Base-by-base conservation (phyloP, 2,329 filamentous ascomycete genomes). In the Epichloe coenophiala region DNA sequence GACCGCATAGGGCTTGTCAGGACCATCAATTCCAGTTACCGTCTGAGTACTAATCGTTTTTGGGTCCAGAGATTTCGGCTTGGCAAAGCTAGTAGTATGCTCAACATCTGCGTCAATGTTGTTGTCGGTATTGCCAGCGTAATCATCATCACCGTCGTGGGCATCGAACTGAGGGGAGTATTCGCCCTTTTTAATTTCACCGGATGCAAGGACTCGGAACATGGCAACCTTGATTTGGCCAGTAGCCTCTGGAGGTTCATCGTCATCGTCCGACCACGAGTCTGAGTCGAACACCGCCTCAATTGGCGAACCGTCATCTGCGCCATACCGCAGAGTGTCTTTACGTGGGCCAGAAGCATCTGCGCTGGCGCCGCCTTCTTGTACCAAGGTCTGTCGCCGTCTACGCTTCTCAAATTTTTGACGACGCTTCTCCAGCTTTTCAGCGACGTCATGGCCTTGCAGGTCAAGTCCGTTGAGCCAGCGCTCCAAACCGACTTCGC, bases 1-100 rank as follows among this genome's bases (percentile, higher is more conserved):
- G 8, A 87, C 84, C 4, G 93, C 93, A 69, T 95, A 98, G 3
- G 94, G 93, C 68, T 91, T 93, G 55, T 97, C 91, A 19, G 90
- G 89, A 0, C 89, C 88, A 65, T 98, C 93, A 55, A 97, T 95
- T 17, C 91, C 93, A 8, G 93, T 97, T n/a, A 98, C 93, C 0
- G 93, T 98, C 69, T 98, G 93, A 3, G 93, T 98, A 63, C 90
- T 97, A 63, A 98, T 98, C 2, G 88, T 89, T 70, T 96, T 96
- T 0, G 91, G 91, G 69, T 97, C 94, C 49, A 96, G 75, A 1
- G 88, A 86, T 75, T 96, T 97, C 13, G 90, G 91, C 70, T 96
- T 95, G 9, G 91, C 91, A 67, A 97, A 97, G 64, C 90, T 95
- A 7, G 93, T 97, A 2, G 93, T 97, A 65, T 98, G 93, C 68